phyloP scores from a whole-genome alignment of 345 rosid species.

The thale cress (Arabidopsis thaliana) region DNA sequence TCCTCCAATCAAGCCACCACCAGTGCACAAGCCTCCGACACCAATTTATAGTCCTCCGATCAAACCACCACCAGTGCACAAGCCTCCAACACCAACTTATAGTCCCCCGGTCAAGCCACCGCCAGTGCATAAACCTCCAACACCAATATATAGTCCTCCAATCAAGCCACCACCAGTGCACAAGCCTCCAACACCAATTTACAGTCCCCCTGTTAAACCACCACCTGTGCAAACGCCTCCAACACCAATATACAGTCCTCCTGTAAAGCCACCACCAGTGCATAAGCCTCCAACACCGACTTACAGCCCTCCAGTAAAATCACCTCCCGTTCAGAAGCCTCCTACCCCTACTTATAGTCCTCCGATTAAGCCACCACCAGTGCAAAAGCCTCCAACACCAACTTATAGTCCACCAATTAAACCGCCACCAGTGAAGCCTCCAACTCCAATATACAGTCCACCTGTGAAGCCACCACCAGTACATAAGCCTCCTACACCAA shows the following conservation, averaged over 20 bases:
- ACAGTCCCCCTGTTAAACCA: neutral
- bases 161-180: neutral
- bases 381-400: conserved; percentile 27
- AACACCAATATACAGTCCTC: conserved; percentile 22
- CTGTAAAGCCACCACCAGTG: neutral
- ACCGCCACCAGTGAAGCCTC: conserved; percentile 23
- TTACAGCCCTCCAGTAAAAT: neutral
- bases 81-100: conserved; percentile 28
- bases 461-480: neutral
- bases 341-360: conserved; percentile 20
- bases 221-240: conserved; percentile 30
- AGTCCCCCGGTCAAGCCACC: conserved; percentile 16
- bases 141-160: conserved; percentile 25
- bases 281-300: neutral
- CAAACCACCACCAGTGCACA: neutral
- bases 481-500: conserved; percentile 27
- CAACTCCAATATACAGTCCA: conserved; percentile 27
- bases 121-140: conserved; percentile 22
- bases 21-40: neutral
- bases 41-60: conserved; percentile 27
- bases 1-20: conserved; percentile 1
- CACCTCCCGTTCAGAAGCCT: conserved; percentile 5
- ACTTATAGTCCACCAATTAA: neutral
- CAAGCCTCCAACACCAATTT: conserved; percentile 29
- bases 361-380: neutral